These are phyloP conservation scores for Pyrenochaeta sp. DNA, from an alignment of 2,329 filamentous ascomycete species.

Conservation along the genomic window DNA sequence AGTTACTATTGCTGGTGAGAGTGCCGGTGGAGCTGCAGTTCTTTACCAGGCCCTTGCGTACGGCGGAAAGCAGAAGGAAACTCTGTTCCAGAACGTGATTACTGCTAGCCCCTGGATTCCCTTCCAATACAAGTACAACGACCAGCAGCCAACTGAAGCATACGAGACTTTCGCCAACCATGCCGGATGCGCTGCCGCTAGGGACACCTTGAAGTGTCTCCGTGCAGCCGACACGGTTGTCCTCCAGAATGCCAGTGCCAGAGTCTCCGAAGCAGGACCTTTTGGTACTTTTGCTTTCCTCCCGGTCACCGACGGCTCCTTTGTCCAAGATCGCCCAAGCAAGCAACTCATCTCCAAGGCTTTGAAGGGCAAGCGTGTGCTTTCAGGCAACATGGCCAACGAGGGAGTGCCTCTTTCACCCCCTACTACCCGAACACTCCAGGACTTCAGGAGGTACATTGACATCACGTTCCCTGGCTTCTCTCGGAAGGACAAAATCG, in stretches of 20 bases:
- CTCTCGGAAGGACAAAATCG: constrained; percentile 32
- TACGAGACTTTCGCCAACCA: constrained; percentile 40
- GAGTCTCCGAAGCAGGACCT: constrained; percentile 40
- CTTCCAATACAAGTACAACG: constrained; percentile 42
- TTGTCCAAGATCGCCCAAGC: constrained; percentile 47
- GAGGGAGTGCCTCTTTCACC: constrained; percentile 51
- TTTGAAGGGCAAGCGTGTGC: constrained; percentile 36
- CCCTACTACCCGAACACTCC: constrained; percentile 33
- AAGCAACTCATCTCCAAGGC: constrained; percentile 31
- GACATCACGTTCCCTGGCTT: constrained; percentile 45
- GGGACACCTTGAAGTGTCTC: constrained; percentile 37
- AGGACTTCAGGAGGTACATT: constrained; percentile 41
- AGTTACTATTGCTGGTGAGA: constrained; percentile 68
- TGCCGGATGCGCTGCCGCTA: constrained; percentile 32
- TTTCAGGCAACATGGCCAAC: constrained; percentile 46
- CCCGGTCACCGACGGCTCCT: constrained; percentile 51
- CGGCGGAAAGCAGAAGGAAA: constrained; percentile 43
- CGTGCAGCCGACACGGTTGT: constrained; percentile 29
- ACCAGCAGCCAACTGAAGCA: constrained; percentile 33
- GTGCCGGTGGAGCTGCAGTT: constrained; percentile 67
- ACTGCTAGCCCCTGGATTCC: constrained; percentile 43
- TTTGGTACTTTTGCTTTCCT: constrained; percentile 53
- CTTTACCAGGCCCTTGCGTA: constrained; percentile 51
- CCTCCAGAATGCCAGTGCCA: constrained; percentile 38
- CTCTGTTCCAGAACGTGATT: constrained; percentile 44